Percentiles rank a stretch among this genome's conserved stretches.
These are phyloP conservation scores for Pisolithus sp. DNA, from an alignment of 768 basidiomycete genomes.

Conservation along the genomic window DNA sequence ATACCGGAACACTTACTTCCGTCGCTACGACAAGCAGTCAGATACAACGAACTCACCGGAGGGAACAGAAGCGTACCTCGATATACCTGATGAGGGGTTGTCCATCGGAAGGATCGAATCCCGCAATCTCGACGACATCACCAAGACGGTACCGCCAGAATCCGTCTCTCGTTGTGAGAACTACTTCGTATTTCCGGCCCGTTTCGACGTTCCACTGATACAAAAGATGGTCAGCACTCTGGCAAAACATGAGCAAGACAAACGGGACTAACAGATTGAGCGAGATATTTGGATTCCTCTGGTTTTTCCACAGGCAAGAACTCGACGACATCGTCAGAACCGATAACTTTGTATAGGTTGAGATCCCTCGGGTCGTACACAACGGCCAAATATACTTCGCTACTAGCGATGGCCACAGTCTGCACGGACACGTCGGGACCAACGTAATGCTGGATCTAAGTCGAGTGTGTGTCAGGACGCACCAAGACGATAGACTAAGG, in stretches of 20 bases:
- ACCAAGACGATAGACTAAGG: not conserved
- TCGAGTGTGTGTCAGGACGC: constrained; percentile 5
- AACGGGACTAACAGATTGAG: constrained; percentile 10
- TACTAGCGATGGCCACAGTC: constrained; percentile 17
- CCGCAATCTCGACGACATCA: too few relatives aligned
- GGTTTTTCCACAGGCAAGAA: constrained; percentile 5
- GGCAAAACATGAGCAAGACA: not conserved
- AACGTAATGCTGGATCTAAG: constrained; percentile 13
- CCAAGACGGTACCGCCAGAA: too few relatives aligned
- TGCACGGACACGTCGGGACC: constrained; percentile 16
- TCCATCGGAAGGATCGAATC: not conserved
- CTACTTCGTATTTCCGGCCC: too few relatives aligned
- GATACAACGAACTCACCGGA: not conserved
- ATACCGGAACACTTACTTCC: too few relatives aligned
- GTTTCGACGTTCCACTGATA: constrained; percentile 12
- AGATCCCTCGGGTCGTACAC: constrained; percentile 17
- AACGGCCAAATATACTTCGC: constrained; percentile 17
- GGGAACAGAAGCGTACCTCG: constrained; percentile 10
- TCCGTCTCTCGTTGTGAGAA: constrained; percentile 14
- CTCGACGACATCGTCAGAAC: too few relatives aligned
- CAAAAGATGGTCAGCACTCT: not conserved
- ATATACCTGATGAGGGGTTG: constrained; percentile 14
- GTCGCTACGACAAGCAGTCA: not conserved
- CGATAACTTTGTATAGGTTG: constrained; percentile 13
- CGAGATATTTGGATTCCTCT: constrained; percentile 16